Percentiles rank a stretch among this genome's conserved stretches.
These are phyloP conservation scores for Sequoia sempervirens DNA, from an alignment of 75 land plant species.

Conservation along the genomic window DNA sequence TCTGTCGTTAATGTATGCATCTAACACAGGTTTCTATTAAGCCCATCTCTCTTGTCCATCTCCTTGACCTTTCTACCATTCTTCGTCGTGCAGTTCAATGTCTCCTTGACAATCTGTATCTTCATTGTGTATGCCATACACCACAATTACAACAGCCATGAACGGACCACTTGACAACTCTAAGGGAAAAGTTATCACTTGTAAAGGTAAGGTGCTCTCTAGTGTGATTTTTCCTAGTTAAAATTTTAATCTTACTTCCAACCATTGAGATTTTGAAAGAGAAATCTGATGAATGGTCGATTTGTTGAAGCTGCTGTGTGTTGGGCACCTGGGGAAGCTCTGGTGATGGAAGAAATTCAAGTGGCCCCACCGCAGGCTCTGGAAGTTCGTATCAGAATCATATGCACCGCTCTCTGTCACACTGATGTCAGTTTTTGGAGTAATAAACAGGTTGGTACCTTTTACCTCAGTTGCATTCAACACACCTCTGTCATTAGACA, in stretches of 20 bases:
- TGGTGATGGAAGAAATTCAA: constrained; percentile 25
- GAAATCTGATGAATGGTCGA: neutral
- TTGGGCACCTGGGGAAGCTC: constrained; percentile 19
- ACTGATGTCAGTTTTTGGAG: constrained; percentile 13
- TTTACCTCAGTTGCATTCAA: neutral
- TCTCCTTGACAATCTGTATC: too few relatives aligned
- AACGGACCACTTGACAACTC: neutral
- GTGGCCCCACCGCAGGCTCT: constrained; percentile 24
- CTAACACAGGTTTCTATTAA: too few relatives aligned
- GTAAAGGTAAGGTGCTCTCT: neutral
- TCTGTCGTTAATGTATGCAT: too few relatives aligned
- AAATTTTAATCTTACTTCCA: neutral
- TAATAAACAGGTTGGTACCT: neutral
- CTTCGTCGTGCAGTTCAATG: too few relatives aligned
- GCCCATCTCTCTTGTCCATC: too few relatives aligned
- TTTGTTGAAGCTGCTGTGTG: constrained; percentile 14
- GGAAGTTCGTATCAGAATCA: constrained; percentile 28
- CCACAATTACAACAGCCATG: neutral
- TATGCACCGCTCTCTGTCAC: constrained; percentile 12
- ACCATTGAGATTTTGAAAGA: neutral
- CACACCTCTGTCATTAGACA: neutral
- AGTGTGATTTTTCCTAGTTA: neutral
- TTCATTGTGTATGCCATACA: neutral
- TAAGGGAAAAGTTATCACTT: neutral
- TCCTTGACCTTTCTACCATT: too few relatives aligned